These are phyloP conservation scores for Paraphaeosphaeria minitans DNA, from an alignment of 2,329 filamentous ascomycete species.

Conservation along the genomic window DNA sequence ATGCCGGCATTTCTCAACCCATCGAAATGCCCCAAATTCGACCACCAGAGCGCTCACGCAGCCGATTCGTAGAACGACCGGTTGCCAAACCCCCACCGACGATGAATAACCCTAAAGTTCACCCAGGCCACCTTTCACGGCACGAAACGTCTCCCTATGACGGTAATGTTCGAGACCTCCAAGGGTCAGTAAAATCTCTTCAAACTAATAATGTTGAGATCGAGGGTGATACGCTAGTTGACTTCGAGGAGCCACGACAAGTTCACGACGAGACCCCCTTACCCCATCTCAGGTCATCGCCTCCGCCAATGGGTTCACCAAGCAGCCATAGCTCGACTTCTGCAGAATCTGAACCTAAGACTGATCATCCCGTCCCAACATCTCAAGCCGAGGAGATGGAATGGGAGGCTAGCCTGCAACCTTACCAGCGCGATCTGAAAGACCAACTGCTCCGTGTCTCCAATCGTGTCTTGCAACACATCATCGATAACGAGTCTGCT, in stretches of 20 bases:
- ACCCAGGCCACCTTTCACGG: too few relatives aligned
- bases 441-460: conserved; percentile 48
- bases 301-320: conserved; percentile 22
- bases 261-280: conserved; percentile 15
- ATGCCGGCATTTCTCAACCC: not conserved
- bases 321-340: conserved; percentile 39
- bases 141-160: not conserved
- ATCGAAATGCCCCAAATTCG: not conserved
- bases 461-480: conserved; percentile 51
- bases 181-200: not conserved
- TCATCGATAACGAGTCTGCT: conserved; percentile 54
- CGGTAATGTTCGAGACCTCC: not conserved
- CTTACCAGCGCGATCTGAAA: conserved; percentile 48
- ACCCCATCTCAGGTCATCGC: conserved; percentile 29
- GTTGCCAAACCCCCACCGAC: not conserved
- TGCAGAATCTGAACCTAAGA: conserved; percentile 22
- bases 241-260: conserved; percentile 15
- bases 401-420: conserved; percentile 47
- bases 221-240: conserved; percentile 34
- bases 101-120: too few relatives aligned
- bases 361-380: conserved; percentile 23
- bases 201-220: conserved; percentile 10
- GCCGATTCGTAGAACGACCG: not conserved
- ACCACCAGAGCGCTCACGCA: not conserved
- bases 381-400: conserved; percentile 39